These are phyloP conservation scores for Chlorokybus atmophyticus DNA, from an alignment of 139 green algal species.

Conservation along the genomic window DNA sequence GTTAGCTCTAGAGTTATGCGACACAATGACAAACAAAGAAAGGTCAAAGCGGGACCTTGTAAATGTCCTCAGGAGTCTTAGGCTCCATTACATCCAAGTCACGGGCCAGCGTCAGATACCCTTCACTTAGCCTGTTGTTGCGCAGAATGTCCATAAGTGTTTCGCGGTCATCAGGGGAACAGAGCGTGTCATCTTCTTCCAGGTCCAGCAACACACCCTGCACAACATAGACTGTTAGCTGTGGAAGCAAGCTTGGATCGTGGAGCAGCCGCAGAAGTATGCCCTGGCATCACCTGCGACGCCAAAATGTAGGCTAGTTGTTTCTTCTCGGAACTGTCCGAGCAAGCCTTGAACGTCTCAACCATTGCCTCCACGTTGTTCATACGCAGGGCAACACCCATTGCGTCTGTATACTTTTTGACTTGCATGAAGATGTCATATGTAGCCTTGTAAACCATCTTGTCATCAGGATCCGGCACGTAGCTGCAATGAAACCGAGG, in stretches of 20 bases:
- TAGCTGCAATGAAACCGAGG: conserved; percentile 41
- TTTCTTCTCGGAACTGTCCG: conserved; percentile 60
- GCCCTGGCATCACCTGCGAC: conserved; percentile 38
- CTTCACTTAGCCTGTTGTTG: conserved; percentile 70
- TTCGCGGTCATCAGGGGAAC: conserved; percentile 17
- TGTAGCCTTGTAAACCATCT: conserved; percentile 54
- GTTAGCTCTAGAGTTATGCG: background rate
- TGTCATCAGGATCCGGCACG: conserved; percentile 85
- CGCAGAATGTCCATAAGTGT: conserved; percentile 47
- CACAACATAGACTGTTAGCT: too few species aligned
- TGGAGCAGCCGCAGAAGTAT: too few species aligned
- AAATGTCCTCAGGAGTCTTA: conserved; percentile 86
- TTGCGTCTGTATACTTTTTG: conserved; percentile 59
- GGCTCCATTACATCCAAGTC: conserved; percentile 97
- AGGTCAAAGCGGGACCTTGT: conserved; percentile 71
- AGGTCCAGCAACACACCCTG: conserved; percentile 21
- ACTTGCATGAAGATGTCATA: conserved; percentile 68
- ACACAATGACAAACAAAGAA: background rate
- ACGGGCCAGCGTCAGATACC: conserved; percentile 77
- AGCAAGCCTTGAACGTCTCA: conserved; percentile 9
- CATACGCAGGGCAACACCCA: conserved; percentile 59
- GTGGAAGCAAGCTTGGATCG: too few species aligned
- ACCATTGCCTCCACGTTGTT: conserved; percentile 25
- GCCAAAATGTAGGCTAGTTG: conserved; percentile 89
- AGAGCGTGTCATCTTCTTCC: conserved; percentile 12